Evolutionary conservation across 2,329 filamentous ascomycete genomes (phyloP), one percentile per base, ranked within the genome.

Genomic region (Thyridium curvatum): DNA sequence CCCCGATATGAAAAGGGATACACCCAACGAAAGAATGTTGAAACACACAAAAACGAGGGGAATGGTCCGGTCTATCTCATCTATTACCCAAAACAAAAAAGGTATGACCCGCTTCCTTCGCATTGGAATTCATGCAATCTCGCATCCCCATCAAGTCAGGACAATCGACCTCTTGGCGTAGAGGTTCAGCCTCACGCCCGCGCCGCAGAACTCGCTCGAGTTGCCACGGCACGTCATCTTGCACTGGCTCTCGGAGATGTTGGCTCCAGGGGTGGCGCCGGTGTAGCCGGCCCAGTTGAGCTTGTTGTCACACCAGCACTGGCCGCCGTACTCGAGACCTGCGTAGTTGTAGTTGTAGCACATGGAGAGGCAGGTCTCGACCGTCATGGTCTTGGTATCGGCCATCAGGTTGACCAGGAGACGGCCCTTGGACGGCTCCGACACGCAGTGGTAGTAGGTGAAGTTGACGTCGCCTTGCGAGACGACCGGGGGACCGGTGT

Each of bases 271-370:
- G 10, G 41, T 43, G 28, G 39, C 46, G 18, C 35, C 42, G 13
- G 38, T 26, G 39, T 54, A 46, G 21, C 52, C 54, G 2, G 44
- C 21, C 28, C 52, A 53, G 8, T 45, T 41, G 18, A 53, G 32
- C 1, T 40, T 38, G 35, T 61, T 51, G 13, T 58, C 60, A 36
- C 64, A 68, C 51, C 60, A 66, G 50, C 66, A 69, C 44, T 66
- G 56, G 1, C 51, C 47, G 8, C 60, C 60, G 39, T 61, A 60
- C 48, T 65, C 60, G 14, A 65, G 48, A 3, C 62, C 64, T 6
- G 58, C 59, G 40, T 59, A 64, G 12, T 44, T 39, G 46, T 55
- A 61, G 14, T 47, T 43, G 37, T 44, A 47, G 52, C 58, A 61
- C 34, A 42, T 40, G 8, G 41, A 21, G 2, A 60, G 51, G 41